A percentile compares a stretch with the other conserved stretches of the same genome.
These are phyloP conservation scores for Vanrija sp. DNA, from an alignment of 1,284 basidiomycete genomes.

Conservation along the genomic window DNA sequence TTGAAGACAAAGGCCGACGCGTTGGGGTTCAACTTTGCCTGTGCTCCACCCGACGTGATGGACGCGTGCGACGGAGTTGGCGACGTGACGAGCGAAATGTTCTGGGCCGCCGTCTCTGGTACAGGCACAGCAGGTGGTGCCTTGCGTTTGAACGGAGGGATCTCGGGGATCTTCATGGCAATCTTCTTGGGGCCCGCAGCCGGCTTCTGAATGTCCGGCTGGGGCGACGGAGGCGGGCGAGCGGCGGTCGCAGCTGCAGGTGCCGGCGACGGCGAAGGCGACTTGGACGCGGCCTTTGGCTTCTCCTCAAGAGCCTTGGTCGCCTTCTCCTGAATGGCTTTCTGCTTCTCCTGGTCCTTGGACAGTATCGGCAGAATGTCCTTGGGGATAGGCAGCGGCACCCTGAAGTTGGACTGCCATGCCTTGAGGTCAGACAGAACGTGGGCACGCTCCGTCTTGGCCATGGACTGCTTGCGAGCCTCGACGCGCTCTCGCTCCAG, in stretches of 20 bases:
- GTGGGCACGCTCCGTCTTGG: conserved; percentile 67
- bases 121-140: conserved; percentile 29
- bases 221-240: conserved; percentile 24
- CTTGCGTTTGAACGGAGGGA: conserved; percentile 75
- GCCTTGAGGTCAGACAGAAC: conserved; percentile 78
- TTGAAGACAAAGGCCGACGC: conserved; percentile 65
- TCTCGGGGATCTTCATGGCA: conserved; percentile 67
- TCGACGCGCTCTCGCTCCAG: conserved; percentile 81
- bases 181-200: conserved; percentile 41
- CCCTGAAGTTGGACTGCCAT: conserved; percentile 91
- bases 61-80: conserved; percentile 48
- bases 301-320: conserved; percentile 59
- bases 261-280: conserved; percentile 14
- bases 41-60: conserved; percentile 18
- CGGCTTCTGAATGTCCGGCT: conserved; percentile 31
- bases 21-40: conserved; percentile 68
- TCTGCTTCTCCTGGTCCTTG: conserved; percentile 84
- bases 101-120: conserved; percentile 36
- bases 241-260: conserved; percentile 14
- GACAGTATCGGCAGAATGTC: conserved; percentile 88
- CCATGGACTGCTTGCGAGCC: conserved; percentile 82
- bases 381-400: conserved; percentile 88
- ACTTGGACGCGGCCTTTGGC: conserved; percentile 19
- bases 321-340: conserved; percentile 74
- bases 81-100: conserved; percentile 47